Percentiles rank a stretch among this genome's conserved stretches.
These are phyloP conservation scores for Hysterangium stoloniferum DNA, from an alignment of 768 basidiomycete genomes.

Conservation along the genomic window DNA sequence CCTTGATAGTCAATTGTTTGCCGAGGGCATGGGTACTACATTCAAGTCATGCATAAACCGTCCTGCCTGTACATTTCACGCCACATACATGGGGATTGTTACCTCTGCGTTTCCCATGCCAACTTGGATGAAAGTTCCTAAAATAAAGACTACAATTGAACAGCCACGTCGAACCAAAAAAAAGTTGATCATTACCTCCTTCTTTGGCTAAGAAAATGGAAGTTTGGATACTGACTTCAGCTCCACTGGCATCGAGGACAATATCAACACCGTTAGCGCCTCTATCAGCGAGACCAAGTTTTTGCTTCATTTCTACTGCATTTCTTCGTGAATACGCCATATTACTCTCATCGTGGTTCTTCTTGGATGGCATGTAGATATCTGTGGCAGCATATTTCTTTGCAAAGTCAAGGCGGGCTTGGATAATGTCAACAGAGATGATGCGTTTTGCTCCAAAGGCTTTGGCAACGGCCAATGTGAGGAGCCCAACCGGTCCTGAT, in stretches of 20 bases:
- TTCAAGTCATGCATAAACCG: not conserved
- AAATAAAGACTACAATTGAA: not conserved
- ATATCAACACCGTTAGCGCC: constrained; percentile 72
- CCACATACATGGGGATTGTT: constrained; percentile 48
- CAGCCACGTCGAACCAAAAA: not conserved
- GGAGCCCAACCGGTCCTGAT: constrained; percentile 70
- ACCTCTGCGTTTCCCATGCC: constrained; percentile 82
- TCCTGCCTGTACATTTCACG: not conserved
- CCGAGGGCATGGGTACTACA: constrained; percentile 43
- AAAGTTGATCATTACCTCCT: constrained; percentile 42
- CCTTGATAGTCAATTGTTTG: constrained; percentile 78
- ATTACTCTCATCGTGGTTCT: constrained; percentile 56
- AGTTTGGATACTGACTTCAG: constrained; percentile 88
- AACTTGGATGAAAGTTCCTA: constrained; percentile 45
- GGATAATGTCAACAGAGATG: constrained; percentile 76
- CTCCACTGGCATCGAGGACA: constrained; percentile 87
- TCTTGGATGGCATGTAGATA: constrained; percentile 52
- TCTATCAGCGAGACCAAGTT: constrained; percentile 61
- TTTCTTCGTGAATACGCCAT: constrained; percentile 67
- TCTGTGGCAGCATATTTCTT: constrained; percentile 79
- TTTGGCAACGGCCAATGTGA: constrained; percentile 94
- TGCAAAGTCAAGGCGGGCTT: constrained; percentile 77
- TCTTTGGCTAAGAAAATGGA: constrained; percentile 66
- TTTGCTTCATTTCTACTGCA: constrained; percentile 54
- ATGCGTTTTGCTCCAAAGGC: constrained; percentile 82